Conservation (phyloP, 2,329 filamentous ascomycete species). For the Alternaria arborescens region DNA sequence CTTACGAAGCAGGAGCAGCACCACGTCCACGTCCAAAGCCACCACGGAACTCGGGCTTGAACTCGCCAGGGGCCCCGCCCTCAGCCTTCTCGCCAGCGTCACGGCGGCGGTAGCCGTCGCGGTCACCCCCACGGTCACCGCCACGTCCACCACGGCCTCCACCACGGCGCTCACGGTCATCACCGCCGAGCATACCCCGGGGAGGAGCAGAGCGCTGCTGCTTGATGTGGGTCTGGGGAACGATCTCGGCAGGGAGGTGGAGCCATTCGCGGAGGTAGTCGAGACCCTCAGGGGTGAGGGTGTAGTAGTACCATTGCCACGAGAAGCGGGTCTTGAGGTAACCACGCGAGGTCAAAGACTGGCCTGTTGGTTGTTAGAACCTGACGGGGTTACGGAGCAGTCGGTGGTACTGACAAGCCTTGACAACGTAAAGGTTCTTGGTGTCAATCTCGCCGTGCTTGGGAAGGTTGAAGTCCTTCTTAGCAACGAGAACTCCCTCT, state of each 20-base stretch:
- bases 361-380: slow-evolving; percentile 55
- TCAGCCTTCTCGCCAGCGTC: slow-evolving; percentile 66
- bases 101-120: slow-evolving; percentile 85
- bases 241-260: slow-evolving; percentile 98
- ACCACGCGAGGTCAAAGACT: slow-evolving; percentile 97
- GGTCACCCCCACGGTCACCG: slow-evolving; percentile 72
- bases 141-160: slow-evolving; percentile 70
- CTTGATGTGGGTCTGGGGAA: slow-evolving; percentile 99
- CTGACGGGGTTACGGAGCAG: neutral
- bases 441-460: slow-evolving; percentile 99
- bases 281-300: slow-evolving; percentile 98
- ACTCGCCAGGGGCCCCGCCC: slow-evolving; percentile 53
- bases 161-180: slow-evolving; percentile 84
- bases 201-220: slow-evolving; percentile 98
- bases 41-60: slow-evolving; percentile 56
- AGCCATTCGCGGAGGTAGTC: slow-evolving; percentile 99
- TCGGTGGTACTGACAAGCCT: slow-evolving; percentile 70
- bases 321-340: slow-evolving; percentile 99
- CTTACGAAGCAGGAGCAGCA: slow-evolving; percentile 50
- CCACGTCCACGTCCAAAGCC: slow-evolving; percentile 53
- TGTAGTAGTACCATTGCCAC: slow-evolving; percentile 85
- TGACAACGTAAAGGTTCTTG: slow-evolving; percentile 99
- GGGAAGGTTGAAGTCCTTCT: slow-evolving; percentile 98
- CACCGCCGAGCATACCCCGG: slow-evolving; percentile 91
- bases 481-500: slow-evolving; percentile 90